Percentiles rank a stretch among this genome's conserved stretches.
These are phyloP conservation scores for Mortierella polycephala DNA, from an alignment of 371 early-diverging fungal genomes.

Conservation along the genomic window DNA sequence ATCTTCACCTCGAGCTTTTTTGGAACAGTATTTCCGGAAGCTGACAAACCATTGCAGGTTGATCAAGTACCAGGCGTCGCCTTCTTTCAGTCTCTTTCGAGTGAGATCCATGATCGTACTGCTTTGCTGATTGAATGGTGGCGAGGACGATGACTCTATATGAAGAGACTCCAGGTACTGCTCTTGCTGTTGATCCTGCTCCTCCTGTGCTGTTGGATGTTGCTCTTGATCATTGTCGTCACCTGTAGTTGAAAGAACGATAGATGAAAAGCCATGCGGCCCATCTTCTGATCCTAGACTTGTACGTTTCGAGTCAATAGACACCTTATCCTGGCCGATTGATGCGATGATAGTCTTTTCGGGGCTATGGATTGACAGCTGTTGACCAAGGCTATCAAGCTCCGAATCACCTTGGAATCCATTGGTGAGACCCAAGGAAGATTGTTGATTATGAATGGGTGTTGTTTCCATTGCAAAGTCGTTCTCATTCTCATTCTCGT, in stretches of 20 bases:
- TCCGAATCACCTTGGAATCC: conserved; percentile 26
- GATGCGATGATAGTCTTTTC: conserved; percentile 19
- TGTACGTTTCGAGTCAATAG: not conserved
- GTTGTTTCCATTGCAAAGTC: conserved; percentile 1
- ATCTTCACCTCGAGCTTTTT: not conserved
- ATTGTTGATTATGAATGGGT: not conserved
- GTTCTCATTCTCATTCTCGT: conserved; percentile 10
- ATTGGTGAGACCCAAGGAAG: not conserved
- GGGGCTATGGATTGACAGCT: conserved; percentile 50
- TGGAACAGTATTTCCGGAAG: conserved; percentile 38
- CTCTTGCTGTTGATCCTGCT: conserved; percentile 5
- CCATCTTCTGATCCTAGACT: not conserved
- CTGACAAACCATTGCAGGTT: conserved; percentile 18
- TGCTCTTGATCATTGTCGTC: too few relatives aligned
- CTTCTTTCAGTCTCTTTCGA: conserved; percentile 22
- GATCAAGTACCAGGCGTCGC: conserved; percentile 41
- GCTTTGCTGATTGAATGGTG: conserved; percentile 15
- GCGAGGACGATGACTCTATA: not conserved
- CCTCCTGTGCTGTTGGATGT: not conserved
- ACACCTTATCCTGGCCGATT: conserved; percentile 10
- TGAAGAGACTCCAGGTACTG: not conserved
- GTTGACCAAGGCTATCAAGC: conserved; percentile 38
- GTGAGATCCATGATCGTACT: conserved; percentile 4
- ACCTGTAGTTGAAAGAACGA: too few relatives aligned
- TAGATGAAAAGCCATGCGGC: not conserved